These are phyloP conservation scores for Arthrobotrys conoides DNA, from an alignment of 2,329 filamentous ascomycete genomes.

Conservation along the genomic window DNA sequence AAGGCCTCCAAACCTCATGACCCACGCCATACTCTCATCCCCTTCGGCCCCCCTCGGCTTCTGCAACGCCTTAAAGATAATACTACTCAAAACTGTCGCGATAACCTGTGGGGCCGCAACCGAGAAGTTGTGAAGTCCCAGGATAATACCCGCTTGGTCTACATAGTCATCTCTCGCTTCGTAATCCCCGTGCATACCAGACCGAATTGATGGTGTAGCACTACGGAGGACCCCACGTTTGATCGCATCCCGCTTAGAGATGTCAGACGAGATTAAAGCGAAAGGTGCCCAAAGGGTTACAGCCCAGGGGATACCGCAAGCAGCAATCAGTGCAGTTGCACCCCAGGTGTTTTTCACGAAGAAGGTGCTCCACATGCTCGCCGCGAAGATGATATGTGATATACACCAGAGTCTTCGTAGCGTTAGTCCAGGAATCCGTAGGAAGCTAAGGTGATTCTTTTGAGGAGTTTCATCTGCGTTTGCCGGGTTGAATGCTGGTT, in stretches of 20 bases:
- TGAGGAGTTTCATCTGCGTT: conserved; percentile 61
- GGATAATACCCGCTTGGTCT: conserved; percentile 86
- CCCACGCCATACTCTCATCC: conserved; percentile 88
- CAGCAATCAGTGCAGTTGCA: conserved; percentile 82
- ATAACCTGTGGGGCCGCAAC: conserved; percentile 93
- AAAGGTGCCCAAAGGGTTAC: conserved; percentile 95
- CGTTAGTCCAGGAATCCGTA: conserved; percentile 86
- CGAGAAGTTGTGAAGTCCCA: conserved; percentile 96
- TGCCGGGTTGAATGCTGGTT: conserved; percentile 77
- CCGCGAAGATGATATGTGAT: conserved; percentile 85
- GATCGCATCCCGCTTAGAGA: conserved; percentile 83
- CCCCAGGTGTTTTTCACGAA: conserved; percentile 79
- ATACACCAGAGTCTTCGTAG: conserved; percentile 89
- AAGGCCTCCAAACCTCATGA: conserved; percentile 85
- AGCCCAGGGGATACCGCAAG: conserved; percentile 92
- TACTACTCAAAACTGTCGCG: conserved; percentile 84
- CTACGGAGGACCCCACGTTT: conserved; percentile 67
- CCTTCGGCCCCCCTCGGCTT: conserved; percentile 87
- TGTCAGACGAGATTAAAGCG: conserved; percentile 93
- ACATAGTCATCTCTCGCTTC: conserved; percentile 50
- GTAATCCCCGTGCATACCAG: conserved; percentile 9
- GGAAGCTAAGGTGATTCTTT: conserved; percentile 71
- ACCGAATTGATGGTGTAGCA: conserved; percentile 25
- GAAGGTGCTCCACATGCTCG: conserved; percentile 85
- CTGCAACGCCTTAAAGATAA: conserved; percentile 87